Base-by-base conservation (phyloP, 495 filamentous ascomycete species). In the Delitschia confertaspora region DNA sequence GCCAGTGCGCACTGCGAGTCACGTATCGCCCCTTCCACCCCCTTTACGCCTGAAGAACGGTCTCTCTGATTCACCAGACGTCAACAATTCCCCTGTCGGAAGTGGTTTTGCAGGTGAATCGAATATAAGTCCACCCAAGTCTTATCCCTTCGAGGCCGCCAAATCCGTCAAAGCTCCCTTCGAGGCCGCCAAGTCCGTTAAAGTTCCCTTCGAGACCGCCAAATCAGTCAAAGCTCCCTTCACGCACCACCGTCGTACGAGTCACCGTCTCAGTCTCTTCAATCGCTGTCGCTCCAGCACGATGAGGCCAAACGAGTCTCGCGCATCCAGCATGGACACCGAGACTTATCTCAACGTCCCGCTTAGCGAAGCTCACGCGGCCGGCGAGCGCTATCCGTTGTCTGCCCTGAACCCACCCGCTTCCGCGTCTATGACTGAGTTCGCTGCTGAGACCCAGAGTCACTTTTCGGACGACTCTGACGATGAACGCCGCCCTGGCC, bases 381-480 rank as follows among this genome's bases (percentile, higher is more conserved):
- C 43, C 31, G 67, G 58, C 39, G 66, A 56, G 19, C 59, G 59
- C 54, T 63, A 64, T 40, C 60, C 64, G 5, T 59, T 58, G 4
- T 52, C 53, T 22, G 45, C 47, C 21, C 50, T 66, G 4, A 59
- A 51, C 3, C 60, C 60, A 29, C 54, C 60, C 0, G 36, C 45
- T 3, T 51, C 32, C 26, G 33, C 55, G 8, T 48, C 58, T 41
- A 33, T 65, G 7, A 37, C 47, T 23, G 65, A 69, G 26, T 55
- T 19, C 6, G 32, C 5, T 3, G 11, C 6, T 2, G n/a, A 6
- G 4, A 21, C 56, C 3, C 54, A 51, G 20, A 68, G 61, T 33
- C 61, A 59, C 43, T 69, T 67, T 44, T 66, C 62, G 3, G 63
- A n/a, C 13, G 4, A 25, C 33, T 21, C 17, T 18, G n/a, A n/a